These are phyloP conservation scores for Komagataella ulmi DNA, from an alignment of 805 yeast species.

Conservation along the genomic window DNA sequence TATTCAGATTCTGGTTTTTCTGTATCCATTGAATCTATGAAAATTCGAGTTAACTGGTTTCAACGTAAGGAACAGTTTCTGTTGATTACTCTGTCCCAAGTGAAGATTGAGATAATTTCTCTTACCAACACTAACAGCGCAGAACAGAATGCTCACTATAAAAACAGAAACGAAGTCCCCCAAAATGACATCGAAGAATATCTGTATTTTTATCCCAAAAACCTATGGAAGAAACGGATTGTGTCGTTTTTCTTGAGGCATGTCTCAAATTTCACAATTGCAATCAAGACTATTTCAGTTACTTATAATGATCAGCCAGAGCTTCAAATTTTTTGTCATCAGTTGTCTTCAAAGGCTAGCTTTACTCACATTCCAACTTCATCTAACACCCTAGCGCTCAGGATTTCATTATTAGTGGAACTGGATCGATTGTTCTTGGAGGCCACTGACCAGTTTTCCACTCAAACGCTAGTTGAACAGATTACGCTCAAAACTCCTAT, in stretches of 20 bases:
- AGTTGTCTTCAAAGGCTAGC: not conserved
- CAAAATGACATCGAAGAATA: not conserved
- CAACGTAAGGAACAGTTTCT: not conserved
- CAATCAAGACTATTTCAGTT: not conserved
- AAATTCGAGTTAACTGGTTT: not conserved
- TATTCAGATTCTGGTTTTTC: not conserved
- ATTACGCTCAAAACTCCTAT: not conserved
- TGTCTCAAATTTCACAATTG: not conserved
- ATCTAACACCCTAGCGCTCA: not conserved
- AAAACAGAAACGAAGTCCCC: not conserved
- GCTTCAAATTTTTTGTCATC: not conserved
- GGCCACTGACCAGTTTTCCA: not conserved
- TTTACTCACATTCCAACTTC: not conserved
- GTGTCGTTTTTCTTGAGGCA: not conserved
- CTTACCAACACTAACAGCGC: not conserved
- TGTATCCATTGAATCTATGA: not conserved
- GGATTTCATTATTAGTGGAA: not conserved
- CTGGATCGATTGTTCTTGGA: not conserved
- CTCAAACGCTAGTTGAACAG: not conserved
- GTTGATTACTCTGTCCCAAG: not conserved
- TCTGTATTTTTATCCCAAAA: not conserved
- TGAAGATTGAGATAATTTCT: not conserved
- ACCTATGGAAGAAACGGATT: not conserved
- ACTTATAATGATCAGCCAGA: not conserved
- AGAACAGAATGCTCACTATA: not conserved